Evolutionary conservation across 1,284 basidiomycete genomes (phyloP).

Genomic region (Microbotryum saponariae): DNA sequence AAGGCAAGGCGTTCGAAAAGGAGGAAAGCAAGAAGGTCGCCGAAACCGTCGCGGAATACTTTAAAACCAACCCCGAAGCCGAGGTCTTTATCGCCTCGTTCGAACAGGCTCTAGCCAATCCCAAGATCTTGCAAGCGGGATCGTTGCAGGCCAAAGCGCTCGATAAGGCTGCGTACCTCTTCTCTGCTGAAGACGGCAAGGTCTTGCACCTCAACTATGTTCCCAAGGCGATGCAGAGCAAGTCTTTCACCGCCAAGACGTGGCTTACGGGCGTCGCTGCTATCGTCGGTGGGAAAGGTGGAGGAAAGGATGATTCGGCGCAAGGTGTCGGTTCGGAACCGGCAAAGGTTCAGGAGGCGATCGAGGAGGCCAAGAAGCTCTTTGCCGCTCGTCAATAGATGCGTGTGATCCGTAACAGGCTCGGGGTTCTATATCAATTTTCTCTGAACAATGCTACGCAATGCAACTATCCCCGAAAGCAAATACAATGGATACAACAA

Average conservation of each 20-base stretch:
- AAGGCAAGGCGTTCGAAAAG: conserved; percentile 71
- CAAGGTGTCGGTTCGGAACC: conserved; percentile 73
- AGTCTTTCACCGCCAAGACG: conserved; percentile 64
- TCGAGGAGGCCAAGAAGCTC: conserved; percentile 40
- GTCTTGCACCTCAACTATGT: conserved; percentile 84
- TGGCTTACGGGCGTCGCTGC: conserved; percentile 75
- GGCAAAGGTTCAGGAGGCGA: conserved; percentile 61
- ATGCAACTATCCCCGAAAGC: too few relatives aligned
- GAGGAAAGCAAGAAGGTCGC: conserved; percentile 68
- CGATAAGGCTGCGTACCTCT: conserved; percentile 77
- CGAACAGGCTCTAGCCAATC: conserved; percentile 62
- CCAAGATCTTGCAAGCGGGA: conserved; percentile 67
- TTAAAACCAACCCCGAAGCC: conserved; percentile 65
- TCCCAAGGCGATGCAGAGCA: conserved; percentile 55
- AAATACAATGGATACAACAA: too few relatives aligned
- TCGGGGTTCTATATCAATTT: too few relatives aligned
- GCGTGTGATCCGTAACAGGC: too few relatives aligned
- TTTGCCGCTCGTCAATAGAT: conserved; percentile 1
- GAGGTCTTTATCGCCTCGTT: conserved; percentile 61
- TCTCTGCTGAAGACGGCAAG: conserved; percentile 62
- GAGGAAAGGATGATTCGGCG: conserved; percentile 81
- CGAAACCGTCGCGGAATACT: conserved; percentile 62
- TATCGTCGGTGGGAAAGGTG: conserved; percentile 80
- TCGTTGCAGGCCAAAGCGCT: conserved; percentile 67
- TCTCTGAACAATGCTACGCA: too few relatives aligned